Percentiles rank a stretch among this genome's conserved stretches.
phyloP scores from a whole-genome alignment of 805 yeast species.

The Wickerhamiella australiensis region DNA sequence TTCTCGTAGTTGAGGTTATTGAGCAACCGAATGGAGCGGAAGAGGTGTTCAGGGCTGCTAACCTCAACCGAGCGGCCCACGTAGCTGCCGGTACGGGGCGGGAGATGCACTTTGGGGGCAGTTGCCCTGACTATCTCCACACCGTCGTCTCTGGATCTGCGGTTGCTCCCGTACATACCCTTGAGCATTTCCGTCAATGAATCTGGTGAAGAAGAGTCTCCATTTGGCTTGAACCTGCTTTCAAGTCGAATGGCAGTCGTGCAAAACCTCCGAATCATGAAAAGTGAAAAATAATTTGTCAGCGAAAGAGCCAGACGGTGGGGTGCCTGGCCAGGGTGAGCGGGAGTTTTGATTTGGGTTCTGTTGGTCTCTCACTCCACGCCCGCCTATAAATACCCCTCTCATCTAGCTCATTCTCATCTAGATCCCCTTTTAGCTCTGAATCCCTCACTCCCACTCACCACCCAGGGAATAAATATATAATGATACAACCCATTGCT shows the following conservation, averaged over 20 bases:
- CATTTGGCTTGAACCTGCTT: background rate
- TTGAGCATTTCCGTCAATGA: background rate
- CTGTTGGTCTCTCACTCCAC: no score
- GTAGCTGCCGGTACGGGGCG: constrained; percentile 27
- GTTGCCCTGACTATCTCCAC: background rate
- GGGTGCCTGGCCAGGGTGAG: background rate
- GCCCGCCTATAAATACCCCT: no score
- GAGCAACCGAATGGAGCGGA: constrained; percentile 22
- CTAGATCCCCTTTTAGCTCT: no score
- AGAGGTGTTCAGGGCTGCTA: constrained; percentile 19
- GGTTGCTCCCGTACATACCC: background rate
- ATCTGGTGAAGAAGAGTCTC: background rate
- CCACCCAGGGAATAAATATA: background rate
- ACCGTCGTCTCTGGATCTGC: background rate
- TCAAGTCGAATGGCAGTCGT: background rate
- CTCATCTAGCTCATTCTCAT: no score
- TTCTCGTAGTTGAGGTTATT: constrained; percentile 24
- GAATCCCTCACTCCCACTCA: no score
- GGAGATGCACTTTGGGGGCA: constrained; percentile 8
- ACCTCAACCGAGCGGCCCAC: constrained; percentile 28
- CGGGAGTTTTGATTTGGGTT: no score
- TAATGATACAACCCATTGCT: background rate
- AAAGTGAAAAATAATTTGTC: background rate
- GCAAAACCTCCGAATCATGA: background rate
- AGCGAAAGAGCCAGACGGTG: background rate